Evolutionary conservation across 352 stramenopile genomes (phyloP), one percentile per base, ranked within the genome.

Genomic region (Aphanomyces astaci): DNA sequence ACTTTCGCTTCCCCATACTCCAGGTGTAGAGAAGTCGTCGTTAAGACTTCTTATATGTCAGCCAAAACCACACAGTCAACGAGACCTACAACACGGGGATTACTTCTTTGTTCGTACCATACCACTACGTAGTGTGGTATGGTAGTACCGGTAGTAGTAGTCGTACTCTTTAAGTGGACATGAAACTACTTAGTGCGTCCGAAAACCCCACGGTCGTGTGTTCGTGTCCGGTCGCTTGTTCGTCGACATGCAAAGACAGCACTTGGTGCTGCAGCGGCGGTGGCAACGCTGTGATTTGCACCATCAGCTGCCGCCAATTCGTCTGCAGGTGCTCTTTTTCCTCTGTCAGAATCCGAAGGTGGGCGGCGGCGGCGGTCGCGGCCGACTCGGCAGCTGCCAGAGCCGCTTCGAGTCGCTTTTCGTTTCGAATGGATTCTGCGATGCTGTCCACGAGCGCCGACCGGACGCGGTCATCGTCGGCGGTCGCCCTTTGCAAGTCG

Each of bases 321-420:
- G 85, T 88, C 72, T 91, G 86, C 9, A 94, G 73, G 63, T 91
- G 81, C 22, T 89, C 79, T 55, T 88, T 90, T 46, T 94, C 86
- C 82, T 93, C 62, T 11, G 4, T 17, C 4, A 68, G 2, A 9
- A 22, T 56, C 24, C 51, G 62, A 13, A 60, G 62, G 24, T 68
- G 62, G 11, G 43, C 43, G 4, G 30, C 19, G 17, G 56, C 56
- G 17, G 40, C 36, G 22, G 39, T 2, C 10, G 31, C 17, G 19
- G 56, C 56, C 25, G 36, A 13, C 11, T 33, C 36, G 24, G 7
- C 54, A 25, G 27, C 31, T 17, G 1, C 56, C 10, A 65, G 19
- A n/a, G 24, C 7, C 33, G 36, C 84, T 7, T 78, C 73, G 31
- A 90, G 66, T 36, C 88, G 78, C 31, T 74, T 76, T 63, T 92